These are phyloP conservation scores for Escovopsis weberi DNA, from an alignment of 2,329 filamentous ascomycete species.

Conservation along the genomic window DNA sequence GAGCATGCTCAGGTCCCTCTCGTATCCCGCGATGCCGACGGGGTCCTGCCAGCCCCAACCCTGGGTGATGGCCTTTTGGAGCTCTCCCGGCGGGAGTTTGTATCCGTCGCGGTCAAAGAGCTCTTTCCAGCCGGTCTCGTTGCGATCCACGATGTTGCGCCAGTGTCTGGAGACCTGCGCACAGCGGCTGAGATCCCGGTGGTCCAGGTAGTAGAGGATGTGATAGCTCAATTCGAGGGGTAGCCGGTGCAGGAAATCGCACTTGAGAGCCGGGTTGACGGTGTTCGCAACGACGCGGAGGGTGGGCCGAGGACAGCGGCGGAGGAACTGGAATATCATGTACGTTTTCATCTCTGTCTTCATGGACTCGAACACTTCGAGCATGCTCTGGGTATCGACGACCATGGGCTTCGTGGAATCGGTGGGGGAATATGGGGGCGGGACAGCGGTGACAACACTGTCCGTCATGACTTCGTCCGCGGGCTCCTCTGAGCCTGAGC, in stretches of 20 bases:
- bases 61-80: constrained; percentile 72
- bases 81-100: constrained; percentile 61
- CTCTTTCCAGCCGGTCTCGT: constrained; percentile 93
- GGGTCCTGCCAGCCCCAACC: constrained; percentile 98
- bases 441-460: not conserved
- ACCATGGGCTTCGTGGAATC: constrained; percentile 22
- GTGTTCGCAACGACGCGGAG: constrained; percentile 79
- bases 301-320: constrained; percentile 74
- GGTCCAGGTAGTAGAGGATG: constrained; percentile 74
- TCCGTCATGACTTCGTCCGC: constrained; percentile 10
- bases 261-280: constrained; percentile 88
- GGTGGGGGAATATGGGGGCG: not conserved
- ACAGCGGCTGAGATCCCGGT: constrained; percentile 73
- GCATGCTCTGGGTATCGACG: constrained; percentile 70
- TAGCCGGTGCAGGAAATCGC: constrained; percentile 75
- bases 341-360: constrained; percentile 86
- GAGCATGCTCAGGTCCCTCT: constrained; percentile 60
- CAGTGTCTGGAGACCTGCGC: constrained; percentile 91
- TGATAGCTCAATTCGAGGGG: constrained; percentile 80
- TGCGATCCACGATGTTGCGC: constrained; percentile 79
- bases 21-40: constrained; percentile 56
- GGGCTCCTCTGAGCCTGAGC: constrained; percentile 21
- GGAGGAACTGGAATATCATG: constrained; percentile 90
- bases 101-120: constrained; percentile 78
- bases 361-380: constrained; percentile 84